phyloP scores from a whole-genome alignment of 352 stramenopile species.

The Plasmopara muralis region DNA sequence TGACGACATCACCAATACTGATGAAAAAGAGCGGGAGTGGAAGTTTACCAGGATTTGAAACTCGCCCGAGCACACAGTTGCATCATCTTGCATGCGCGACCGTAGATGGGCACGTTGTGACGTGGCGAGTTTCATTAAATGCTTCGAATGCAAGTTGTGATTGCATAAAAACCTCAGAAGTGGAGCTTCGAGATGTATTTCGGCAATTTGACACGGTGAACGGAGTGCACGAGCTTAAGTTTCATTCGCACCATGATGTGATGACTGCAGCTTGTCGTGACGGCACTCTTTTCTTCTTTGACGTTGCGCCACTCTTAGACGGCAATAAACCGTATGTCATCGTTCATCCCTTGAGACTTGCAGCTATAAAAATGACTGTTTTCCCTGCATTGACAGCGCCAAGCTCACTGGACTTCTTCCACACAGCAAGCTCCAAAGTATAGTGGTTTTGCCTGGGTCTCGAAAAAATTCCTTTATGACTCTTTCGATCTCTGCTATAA shows the following conservation, averaged over 20 bases:
- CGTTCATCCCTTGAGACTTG: neutral
- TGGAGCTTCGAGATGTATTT: slow-evolving; percentile 57
- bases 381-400: slow-evolving; percentile 13
- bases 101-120: slow-evolving; percentile 50
- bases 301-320: slow-evolving; percentile 40
- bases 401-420: slow-evolving; percentile 40
- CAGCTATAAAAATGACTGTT: slow-evolving; percentile 7
- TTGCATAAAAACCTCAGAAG: slow-evolving; percentile 45
- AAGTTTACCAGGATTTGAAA: slow-evolving; percentile 19
- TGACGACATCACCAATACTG: slow-evolving; percentile 37
- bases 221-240: slow-evolving; percentile 55
- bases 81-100: slow-evolving; percentile 51
- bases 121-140: slow-evolving; percentile 38
- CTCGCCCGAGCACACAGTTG: slow-evolving; percentile 23
- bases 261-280: slow-evolving; percentile 52
- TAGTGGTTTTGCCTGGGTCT: slow-evolving; percentile 33
- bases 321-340: slow-evolving; percentile 45
- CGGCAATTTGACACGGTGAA: slow-evolving; percentile 48
- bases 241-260: slow-evolving; percentile 50
- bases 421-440: slow-evolving; percentile 41
- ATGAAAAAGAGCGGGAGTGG: slow-evolving; percentile 30
- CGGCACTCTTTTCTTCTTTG: slow-evolving; percentile 65
- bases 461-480: slow-evolving; percentile 42
- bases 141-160: slow-evolving; percentile 29
- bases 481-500: slow-evolving; percentile 38